Conservation (phyloP, 257 asterid genomes). For the Eucommia ulmoides region DNA sequence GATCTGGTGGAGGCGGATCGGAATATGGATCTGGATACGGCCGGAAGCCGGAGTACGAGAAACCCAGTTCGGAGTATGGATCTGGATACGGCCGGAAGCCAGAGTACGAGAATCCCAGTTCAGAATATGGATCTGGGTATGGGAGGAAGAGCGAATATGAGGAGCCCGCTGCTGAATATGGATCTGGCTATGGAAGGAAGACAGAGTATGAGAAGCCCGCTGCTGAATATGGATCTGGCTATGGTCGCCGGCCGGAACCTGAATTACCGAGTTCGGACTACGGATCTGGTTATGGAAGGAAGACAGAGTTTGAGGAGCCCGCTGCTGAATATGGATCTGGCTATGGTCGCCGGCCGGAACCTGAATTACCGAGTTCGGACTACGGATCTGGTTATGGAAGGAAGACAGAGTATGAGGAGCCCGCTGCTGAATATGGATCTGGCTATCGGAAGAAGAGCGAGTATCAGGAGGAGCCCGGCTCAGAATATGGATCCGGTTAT, state of each 20-base stretch:
- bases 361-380: slow-evolving; percentile 10
- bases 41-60: slow-evolving; percentile 8
- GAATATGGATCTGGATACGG: slow-evolving; percentile 18
- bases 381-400: slow-evolving; percentile 20
- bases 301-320: slow-evolving; percentile 5
- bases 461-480: slow-evolving; percentile 14
- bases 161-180: slow-evolving; percentile 19
- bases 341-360: slow-evolving; percentile 7
- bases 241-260: slow-evolving; percentile 17
- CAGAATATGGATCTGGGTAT: slow-evolving; percentile 18
- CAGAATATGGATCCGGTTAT: slow-evolving; percentile 25
- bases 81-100: slow-evolving; percentile 8
- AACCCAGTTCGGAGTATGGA: slow-evolving; percentile 5
- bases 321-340: slow-evolving; percentile 8
- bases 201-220: slow-evolving; percentile 5
- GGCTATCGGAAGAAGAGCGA: slow-evolving; percentile 4
- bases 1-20: slow-evolving; percentile 2
- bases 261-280: slow-evolving; percentile 13
- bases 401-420: slow-evolving; percentile 12
- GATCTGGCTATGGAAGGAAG: slow-evolving; percentile 30
- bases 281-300: slow-evolving; percentile 22
- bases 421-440: slow-evolving; percentile 18
- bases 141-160: slow-evolving; percentile 15
- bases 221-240: slow-evolving; percentile 21
- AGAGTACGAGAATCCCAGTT: slow-evolving; percentile 8